phyloP scores from a whole-genome alignment of 352 stramenopile species.

The Saprolegnia parasitica region DNA sequence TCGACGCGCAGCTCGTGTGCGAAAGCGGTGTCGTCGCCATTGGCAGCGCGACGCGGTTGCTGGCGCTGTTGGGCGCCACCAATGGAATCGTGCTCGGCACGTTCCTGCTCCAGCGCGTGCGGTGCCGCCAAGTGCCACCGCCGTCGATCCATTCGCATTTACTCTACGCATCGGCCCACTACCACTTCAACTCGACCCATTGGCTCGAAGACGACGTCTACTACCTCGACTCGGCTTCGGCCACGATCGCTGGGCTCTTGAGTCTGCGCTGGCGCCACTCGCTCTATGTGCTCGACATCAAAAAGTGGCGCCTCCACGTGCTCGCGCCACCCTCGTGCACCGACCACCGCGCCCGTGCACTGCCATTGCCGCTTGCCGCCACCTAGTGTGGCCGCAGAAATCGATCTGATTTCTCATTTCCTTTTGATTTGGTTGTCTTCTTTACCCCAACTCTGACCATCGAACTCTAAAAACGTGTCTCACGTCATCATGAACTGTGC shows the following conservation, averaged over 20 bases:
- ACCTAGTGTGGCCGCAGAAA: no score
- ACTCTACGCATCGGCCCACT: conserved; percentile 5
- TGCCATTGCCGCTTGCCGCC: no score
- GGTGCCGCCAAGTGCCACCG: background rate
- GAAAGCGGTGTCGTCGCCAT: background rate
- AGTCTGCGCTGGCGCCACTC: background rate
- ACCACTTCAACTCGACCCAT: background rate
- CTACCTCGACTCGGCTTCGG: conserved; percentile 3
- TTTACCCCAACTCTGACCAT: no score
- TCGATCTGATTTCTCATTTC: no score
- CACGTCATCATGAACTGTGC: no score
- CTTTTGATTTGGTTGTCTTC: no score
- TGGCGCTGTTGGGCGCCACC: background rate
- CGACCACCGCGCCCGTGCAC: no score
- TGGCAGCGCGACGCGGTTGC: background rate
- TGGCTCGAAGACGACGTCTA: conserved; percentile 9
- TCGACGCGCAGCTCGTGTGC: conserved; percentile 1
- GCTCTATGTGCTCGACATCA: conserved; percentile 10
- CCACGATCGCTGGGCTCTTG: background rate
- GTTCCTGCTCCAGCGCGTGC: background rate
- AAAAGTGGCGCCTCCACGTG: background rate
- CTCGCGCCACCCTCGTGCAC: background rate
- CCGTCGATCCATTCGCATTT: background rate
- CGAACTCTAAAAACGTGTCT: no score
- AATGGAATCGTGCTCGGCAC: background rate